Conservation (phyloP, 345 rosid genomes). For the Pistacia vera region DNA sequence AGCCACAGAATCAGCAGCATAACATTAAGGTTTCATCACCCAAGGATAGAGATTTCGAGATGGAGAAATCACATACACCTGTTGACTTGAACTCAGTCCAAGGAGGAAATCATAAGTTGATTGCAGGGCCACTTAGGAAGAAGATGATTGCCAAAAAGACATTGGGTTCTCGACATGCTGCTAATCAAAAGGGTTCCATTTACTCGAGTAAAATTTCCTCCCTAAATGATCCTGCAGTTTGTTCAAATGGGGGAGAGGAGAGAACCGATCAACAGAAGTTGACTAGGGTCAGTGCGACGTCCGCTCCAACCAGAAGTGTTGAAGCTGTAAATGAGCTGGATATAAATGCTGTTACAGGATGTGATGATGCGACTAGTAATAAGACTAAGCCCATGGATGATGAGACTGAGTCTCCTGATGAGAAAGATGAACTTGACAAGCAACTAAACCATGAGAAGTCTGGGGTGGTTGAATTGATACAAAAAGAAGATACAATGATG, state of each 20-base stretch:
- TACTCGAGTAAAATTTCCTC: slow-evolving; percentile 43
- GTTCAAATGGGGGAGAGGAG: slow-evolving; percentile 25
- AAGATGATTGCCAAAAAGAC: slow-evolving; percentile 54
- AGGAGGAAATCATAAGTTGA: slow-evolving; percentile 32
- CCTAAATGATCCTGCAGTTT: slow-evolving; percentile 28
- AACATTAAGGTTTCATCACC: slow-evolving; percentile 33
- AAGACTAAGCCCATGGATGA: slow-evolving; percentile 34
- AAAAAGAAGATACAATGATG: slow-evolving; percentile 13
- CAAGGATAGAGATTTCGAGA: slow-evolving; percentile 24
- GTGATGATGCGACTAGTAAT: slow-evolving; percentile 25
- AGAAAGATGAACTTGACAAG: slow-evolving; percentile 33
- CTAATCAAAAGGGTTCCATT: slow-evolving; percentile 61
- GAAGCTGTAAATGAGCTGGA: slow-evolving; percentile 31
- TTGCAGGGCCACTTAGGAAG: slow-evolving; percentile 39
- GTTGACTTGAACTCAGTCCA: slow-evolving; percentile 26
- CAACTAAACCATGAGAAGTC: slow-evolving; percentile 26
- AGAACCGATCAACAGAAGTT: slow-evolving; percentile 23
- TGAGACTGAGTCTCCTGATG: slow-evolving; percentile 61
- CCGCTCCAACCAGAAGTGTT: slow-evolving; percentile 29
- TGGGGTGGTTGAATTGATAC: slow-evolving; percentile 19
- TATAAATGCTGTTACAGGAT: slow-evolving; percentile 7
- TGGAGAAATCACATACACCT: slow-evolving; percentile 27
- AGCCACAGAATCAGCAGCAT: slow-evolving; percentile 21
- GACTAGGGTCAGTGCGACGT: slow-evolving; percentile 23
- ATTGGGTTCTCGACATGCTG: slow-evolving; percentile 50